phyloP scores from a whole-genome alignment of 495 filamentous ascomycete genomes.

The Rhizodiscina lignyota region DNA sequence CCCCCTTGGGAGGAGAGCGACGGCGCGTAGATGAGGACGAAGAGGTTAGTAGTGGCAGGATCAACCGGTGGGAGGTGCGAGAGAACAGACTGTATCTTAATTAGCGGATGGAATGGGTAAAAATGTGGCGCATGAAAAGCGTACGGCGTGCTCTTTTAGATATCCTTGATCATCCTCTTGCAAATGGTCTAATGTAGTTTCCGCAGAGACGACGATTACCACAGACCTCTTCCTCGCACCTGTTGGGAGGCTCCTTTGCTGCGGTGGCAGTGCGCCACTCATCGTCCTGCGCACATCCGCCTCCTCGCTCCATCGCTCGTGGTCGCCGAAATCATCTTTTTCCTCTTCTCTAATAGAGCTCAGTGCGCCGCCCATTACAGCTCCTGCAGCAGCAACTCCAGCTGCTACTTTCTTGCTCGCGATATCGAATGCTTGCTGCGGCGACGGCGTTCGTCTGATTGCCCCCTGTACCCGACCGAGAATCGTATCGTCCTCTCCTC shows the following conservation, averaged over 20 bases:
- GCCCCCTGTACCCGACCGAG: slow-evolving; percentile 66
- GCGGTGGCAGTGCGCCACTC: too few species aligned
- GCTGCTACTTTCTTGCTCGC: slow-evolving; percentile 61
- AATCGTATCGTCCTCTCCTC: slow-evolving; percentile 32
- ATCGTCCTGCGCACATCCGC: slow-evolving; percentile 22
- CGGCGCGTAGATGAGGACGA: slow-evolving; percentile 78
- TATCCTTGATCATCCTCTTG: slow-evolving; percentile 36
- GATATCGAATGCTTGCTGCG: slow-evolving; percentile 70
- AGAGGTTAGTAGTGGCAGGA: slow-evolving; percentile 49
- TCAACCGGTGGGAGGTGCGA: slow-evolving; percentile 69
- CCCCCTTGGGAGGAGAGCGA: slow-evolving; percentile 29
- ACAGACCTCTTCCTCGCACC: slow-evolving; percentile 51
- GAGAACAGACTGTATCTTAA: slow-evolving; percentile 52
- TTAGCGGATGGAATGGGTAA: slow-evolving; percentile 14
- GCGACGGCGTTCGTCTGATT: slow-evolving; percentile 74
- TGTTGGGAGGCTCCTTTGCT: too few species aligned
- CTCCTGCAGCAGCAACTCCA: slow-evolving; percentile 70
- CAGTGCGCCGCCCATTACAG: slow-evolving; percentile 59
- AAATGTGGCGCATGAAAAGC: slow-evolving; percentile 13
- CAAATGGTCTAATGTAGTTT: slow-evolving; percentile 21
- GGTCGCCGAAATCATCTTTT: slow-evolving; percentile 62
- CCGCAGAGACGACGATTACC: slow-evolving; percentile 71
- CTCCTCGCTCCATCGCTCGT: slow-evolving; percentile 73
- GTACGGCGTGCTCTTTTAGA: slow-evolving; percentile 67
- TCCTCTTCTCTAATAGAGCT: slow-evolving; percentile 75